Percentiles rank a stretch among this genome's conserved stretches.
Evolutionary conservation across 805 yeast genomes (phyloP).

Genomic region (Saccharomycopsis sp.): DNA sequence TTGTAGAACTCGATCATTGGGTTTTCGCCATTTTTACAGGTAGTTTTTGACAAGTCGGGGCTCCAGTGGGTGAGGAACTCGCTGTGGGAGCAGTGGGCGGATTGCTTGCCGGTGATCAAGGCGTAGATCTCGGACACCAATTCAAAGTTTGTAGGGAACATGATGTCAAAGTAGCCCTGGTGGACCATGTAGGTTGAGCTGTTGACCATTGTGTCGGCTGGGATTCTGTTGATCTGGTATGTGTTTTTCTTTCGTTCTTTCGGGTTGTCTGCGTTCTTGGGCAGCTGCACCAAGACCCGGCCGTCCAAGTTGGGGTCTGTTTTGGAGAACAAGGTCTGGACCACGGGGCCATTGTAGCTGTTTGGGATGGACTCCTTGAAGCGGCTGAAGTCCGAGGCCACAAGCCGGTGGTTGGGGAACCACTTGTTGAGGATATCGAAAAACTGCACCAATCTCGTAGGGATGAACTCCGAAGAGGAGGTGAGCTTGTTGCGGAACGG

Average conservation of each 20-base stretch:
- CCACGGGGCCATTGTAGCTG: conserved; percentile 21
- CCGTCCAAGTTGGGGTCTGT: neutral
- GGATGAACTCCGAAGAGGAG: conserved; percentile 63
- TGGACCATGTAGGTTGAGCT: conserved; percentile 70
- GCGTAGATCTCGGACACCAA: conserved; percentile 53
- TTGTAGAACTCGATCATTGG: conserved; percentile 73
- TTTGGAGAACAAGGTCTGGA: conserved; percentile 18
- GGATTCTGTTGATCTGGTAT: conserved; percentile 12
- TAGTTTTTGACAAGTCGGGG: conserved; percentile 47
- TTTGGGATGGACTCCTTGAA: conserved; percentile 29
- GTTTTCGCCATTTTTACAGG: conserved; percentile 70
- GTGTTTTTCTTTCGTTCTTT: conserved; percentile 11
- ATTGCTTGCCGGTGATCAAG: conserved; percentile 51
- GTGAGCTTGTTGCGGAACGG: conserved; percentile 63
- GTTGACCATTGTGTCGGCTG: conserved; percentile 52
- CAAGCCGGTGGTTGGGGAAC: conserved; percentile 70
- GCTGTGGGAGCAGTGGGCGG: conserved; percentile 46
- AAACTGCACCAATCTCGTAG: conserved; percentile 63
- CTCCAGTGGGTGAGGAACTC: conserved; percentile 68
- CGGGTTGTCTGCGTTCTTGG: neutral
- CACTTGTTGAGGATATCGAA: conserved; percentile 50
- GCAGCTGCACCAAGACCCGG: conserved; percentile 4
- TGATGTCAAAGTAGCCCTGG: conserved; percentile 79
- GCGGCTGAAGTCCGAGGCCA: conserved; percentile 59
- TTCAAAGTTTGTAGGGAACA: conserved; percentile 75